Evolutionary conservation across 176 grass and related monocot genomes (phyloP).

Genomic region (Echinochloa phyllopogon): DNA sequence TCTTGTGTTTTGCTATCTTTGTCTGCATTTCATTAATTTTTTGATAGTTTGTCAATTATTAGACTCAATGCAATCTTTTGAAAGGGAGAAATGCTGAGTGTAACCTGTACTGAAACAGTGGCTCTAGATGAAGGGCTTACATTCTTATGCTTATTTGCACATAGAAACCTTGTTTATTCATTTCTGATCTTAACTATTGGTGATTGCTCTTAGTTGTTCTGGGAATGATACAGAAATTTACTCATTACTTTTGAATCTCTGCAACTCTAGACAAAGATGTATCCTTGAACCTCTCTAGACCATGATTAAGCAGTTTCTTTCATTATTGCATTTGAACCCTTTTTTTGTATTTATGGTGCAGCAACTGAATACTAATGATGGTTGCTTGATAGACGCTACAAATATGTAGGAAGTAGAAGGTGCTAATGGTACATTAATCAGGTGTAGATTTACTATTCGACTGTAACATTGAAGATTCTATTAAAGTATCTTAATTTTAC

Average conservation of each 20-base stretch:
- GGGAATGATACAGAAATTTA: constrained; percentile 11
- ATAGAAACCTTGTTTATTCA: constrained; percentile 12
- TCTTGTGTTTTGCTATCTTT: constrained; percentile 19
- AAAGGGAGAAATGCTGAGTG: not conserved
- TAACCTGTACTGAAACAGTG: not conserved
- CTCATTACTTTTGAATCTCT: not conserved
- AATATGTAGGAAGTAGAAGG: constrained; percentile 13
- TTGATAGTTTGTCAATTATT: constrained; percentile 3
- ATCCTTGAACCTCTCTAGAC: not conserved
- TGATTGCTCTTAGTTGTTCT: constrained; percentile 6
- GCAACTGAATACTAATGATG: not conserved
- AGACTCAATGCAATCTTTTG: constrained; percentile 27
- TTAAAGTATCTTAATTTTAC: not conserved
- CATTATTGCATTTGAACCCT: not conserved
- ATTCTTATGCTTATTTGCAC: not conserved
- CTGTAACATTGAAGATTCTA: constrained; percentile 5
- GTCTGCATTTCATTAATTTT: not conserved
- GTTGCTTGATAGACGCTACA: constrained; percentile 4
- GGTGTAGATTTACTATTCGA: not conserved
- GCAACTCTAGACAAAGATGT: not conserved
- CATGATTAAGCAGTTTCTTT: constrained; percentile 14
- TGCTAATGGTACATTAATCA: not conserved
- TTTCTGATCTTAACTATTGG: not conserved
- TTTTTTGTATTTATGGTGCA: not conserved
- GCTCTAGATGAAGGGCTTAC: not conserved